Evolutionary conservation across 1,284 basidiomycete species (phyloP).

Genomic region (Pyrrhoderma noxium): DNA sequence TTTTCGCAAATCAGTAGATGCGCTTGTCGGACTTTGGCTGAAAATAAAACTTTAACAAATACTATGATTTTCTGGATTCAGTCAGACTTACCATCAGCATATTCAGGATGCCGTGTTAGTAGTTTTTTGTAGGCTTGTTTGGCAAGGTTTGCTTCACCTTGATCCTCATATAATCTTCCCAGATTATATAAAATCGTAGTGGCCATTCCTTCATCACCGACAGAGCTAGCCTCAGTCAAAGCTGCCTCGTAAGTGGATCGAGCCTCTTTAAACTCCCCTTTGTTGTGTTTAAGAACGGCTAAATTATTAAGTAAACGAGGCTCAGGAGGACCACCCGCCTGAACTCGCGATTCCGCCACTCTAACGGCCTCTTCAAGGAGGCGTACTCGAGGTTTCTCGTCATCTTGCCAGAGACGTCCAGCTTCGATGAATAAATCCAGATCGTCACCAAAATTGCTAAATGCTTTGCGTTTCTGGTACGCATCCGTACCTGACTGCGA

Average conservation of each 20-base stretch:
- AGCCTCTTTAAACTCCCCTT: conserved; percentile 53
- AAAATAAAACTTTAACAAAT: conserved; percentile 4
- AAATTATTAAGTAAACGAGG: conserved; percentile 79
- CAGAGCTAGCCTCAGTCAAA: conserved; percentile 46
- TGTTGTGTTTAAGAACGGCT: conserved; percentile 69
- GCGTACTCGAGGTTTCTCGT: conserved; percentile 65
- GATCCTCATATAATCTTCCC: conserved; percentile 81
- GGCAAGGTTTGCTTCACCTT: conserved; percentile 63
- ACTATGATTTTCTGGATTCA: no score
- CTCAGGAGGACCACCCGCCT: conserved; percentile 42
- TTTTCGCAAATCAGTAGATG: conserved; percentile 65
- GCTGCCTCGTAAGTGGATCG: conserved; percentile 60
- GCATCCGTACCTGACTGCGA: conserved; percentile 30
- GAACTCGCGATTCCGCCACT: conserved; percentile 46
- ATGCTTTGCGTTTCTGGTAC: conserved; percentile 29
- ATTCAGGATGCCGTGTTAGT: conserved; percentile 82
- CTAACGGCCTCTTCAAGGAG: conserved; percentile 68
- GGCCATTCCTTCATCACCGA: conserved; percentile 58
- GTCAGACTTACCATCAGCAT: conserved; percentile 88
- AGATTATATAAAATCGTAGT: conserved; percentile 86
- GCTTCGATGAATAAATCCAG: conserved; percentile 82
- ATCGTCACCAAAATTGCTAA: conserved; percentile 63
- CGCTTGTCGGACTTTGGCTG: conserved; percentile 87
- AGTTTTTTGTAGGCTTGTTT: conserved; percentile 82
- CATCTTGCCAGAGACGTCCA: conserved; percentile 79